Evolutionary conservation across 139 green algal genomes (phyloP).

Genomic region (Chlorella ohadii): DNA sequence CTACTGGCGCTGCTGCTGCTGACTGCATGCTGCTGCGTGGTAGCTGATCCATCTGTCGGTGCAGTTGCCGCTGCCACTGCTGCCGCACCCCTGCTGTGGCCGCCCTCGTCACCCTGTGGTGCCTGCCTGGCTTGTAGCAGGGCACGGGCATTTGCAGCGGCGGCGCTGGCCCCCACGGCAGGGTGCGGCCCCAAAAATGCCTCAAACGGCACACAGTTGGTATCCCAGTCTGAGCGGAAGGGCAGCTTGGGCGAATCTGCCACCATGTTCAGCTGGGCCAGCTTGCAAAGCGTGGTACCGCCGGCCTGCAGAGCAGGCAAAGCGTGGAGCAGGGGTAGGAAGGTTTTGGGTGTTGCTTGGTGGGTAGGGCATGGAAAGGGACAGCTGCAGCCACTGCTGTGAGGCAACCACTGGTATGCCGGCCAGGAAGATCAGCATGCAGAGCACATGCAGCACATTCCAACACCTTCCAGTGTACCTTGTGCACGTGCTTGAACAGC

Average conservation of each 20-base stretch:
- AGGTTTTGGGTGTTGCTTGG: too few species aligned
- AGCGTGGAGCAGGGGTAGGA: too few species aligned
- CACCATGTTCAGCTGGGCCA: slow-evolving; percentile 27
- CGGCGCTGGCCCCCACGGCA: slow-evolving; percentile 9
- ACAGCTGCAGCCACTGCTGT: too few species aligned
- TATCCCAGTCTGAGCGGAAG: slow-evolving; percentile 23
- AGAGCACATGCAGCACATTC: too few species aligned
- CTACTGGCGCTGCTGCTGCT: background rate
- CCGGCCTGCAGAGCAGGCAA: background rate
- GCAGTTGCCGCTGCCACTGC: too few species aligned
- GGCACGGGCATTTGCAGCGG: background rate
- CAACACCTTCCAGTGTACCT: background rate
- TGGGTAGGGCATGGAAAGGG: too few species aligned
- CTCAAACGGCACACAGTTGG: slow-evolving; percentile 43
- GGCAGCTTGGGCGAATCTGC: slow-evolving; percentile 17
- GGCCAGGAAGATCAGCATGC: too few species aligned
- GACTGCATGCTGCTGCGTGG: background rate
- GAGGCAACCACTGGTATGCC: too few species aligned
- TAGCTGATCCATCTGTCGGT: too few species aligned
- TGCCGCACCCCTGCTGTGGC: too few species aligned
- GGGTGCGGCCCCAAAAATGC: slow-evolving; percentile 36
- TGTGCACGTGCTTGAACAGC: slow-evolving; percentile 45
- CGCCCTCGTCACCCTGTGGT: too few species aligned
- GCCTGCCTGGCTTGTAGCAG: background rate
- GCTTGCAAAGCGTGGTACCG: slow-evolving; percentile 32